Evolutionary conservation across 495 filamentous ascomycete species (phyloP), one percentile per base, ranked within the genome.

Genomic region (Aspergillus affinis): DNA sequence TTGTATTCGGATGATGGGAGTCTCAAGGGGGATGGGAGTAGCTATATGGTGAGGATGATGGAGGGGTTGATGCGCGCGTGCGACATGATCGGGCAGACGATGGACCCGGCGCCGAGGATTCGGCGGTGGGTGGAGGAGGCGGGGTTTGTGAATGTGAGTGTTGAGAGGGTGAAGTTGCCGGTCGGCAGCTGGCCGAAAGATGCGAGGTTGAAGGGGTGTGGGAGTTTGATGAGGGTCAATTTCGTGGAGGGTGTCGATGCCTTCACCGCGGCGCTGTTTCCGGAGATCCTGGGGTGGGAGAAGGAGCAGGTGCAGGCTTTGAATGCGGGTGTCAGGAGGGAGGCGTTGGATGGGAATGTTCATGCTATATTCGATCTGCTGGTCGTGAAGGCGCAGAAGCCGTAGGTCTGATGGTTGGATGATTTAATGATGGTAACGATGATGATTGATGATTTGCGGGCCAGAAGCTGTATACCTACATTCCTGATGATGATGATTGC

Each of bases 291-390:
- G 21, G 79, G 80, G 1, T 82, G 81, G 78, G 72, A 63, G 0
- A 63, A 72, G 21, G 80, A 82, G 18, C 75, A 88, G 61, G 72
- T 81, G 21, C 70, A 82, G 60, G 68, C 77, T 6, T 69, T 84
- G 54, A 73, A 65, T 57, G 62, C 61, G 12, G 60, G 56, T 3
- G 69, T 69, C 21, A 59, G 65, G 18, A 36, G 41, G 7, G 62
- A 63, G 49, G 29, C 54, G 6, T 13, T 61, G 57, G 23, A 47
- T 1, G 58, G 59, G 3, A 48, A 57, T 6, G 58, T 67, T 12
- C 61, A 67, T 47, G 58, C 65, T 6, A 54, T 67, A 1, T 67
- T 67, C 51, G 65, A 67, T 47, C 59, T 58, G 44, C 17, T 61
- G 8, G 56, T 66, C 1, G 26, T 67, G 23, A 36, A 30, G 2